phyloP scores from a whole-genome alignment of 202 grass and related monocot species.

The Schoenoplectus tabernaemontani region DNA sequence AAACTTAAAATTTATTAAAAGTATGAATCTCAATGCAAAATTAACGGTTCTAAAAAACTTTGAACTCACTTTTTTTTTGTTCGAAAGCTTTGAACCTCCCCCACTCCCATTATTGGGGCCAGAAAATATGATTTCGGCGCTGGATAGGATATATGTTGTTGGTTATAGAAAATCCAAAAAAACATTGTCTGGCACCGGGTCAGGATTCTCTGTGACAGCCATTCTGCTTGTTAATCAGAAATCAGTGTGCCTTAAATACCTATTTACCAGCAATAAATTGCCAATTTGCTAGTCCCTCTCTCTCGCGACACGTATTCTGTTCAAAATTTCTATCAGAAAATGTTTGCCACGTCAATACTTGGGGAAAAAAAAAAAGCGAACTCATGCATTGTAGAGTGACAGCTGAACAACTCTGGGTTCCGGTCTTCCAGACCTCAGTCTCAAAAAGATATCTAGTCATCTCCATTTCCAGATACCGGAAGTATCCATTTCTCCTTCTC shows the following conservation, averaged over 20 bases:
- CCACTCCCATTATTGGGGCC: too few relatives aligned
- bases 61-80: too few relatives aligned
- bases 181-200: background rate
- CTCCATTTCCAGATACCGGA: background rate
- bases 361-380: too few relatives aligned
- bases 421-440: background rate
- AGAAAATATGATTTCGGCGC: slow-evolving; percentile 4
- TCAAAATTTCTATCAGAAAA: background rate
- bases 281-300: too few relatives aligned
- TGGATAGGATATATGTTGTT: background rate
- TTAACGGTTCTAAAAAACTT: too few relatives aligned
- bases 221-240: background rate
- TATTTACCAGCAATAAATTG: too few relatives aligned
- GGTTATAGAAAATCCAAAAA: slow-evolving; percentile 5
- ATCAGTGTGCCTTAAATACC: background rate
- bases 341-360: background rate
- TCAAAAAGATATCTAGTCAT: background rate
- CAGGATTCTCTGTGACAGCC: background rate
- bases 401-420: background rate
- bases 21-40: too few relatives aligned
- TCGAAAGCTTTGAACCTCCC: too few relatives aligned
- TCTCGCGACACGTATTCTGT: background rate
- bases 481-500: background rate
- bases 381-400: slow-evolving; percentile 1
- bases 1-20: too few relatives aligned